phyloP scores from a whole-genome alignment of 1,284 basidiomycete species.

The Tilletia walkeri region DNA sequence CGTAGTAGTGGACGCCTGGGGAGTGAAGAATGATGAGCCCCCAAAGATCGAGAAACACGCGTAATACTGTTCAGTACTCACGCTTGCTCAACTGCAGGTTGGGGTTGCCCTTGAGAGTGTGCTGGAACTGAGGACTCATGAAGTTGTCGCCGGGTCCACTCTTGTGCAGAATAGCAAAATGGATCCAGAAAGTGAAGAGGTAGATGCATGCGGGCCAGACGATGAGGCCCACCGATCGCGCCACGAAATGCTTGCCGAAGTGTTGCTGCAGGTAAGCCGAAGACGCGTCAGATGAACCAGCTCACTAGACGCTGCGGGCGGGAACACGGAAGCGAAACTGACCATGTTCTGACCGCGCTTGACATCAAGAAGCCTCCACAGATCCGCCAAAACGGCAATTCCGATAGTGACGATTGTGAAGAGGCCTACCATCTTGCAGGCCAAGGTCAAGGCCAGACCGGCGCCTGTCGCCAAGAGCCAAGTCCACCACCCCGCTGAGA shows the following conservation, averaged over 20 bases:
- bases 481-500: slow-evolving; percentile 72
- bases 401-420: slow-evolving; percentile 88
- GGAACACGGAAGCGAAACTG: background rate
- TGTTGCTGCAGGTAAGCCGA: slow-evolving; percentile 67
- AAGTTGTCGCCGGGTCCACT: slow-evolving; percentile 92
- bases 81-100: slow-evolving; percentile 77
- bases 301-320: background rate
- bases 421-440: slow-evolving; percentile 96
- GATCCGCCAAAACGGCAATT: slow-evolving; percentile 82
- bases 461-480: slow-evolving; percentile 89
- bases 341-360: slow-evolving; percentile 66
- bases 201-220: slow-evolving; percentile 84
- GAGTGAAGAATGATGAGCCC: background rate
- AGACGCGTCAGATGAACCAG: background rate
- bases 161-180: slow-evolving; percentile 84
- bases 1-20: slow-evolving; percentile 86
- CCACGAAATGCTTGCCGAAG: slow-evolving; percentile 83
- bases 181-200: slow-evolving; percentile 92
- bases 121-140: slow-evolving; percentile 98
- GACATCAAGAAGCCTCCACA: slow-evolving; percentile 91
- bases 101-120: slow-evolving; percentile 88
- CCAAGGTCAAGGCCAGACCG: slow-evolving; percentile 91
- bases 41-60: background rate
- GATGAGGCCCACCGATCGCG: slow-evolving; percentile 83
- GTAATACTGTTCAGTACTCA: background rate